These are phyloP conservation scores for Pythium sp. DNA, from an alignment of 352 stramenopile genomes.

Conservation along the genomic window DNA sequence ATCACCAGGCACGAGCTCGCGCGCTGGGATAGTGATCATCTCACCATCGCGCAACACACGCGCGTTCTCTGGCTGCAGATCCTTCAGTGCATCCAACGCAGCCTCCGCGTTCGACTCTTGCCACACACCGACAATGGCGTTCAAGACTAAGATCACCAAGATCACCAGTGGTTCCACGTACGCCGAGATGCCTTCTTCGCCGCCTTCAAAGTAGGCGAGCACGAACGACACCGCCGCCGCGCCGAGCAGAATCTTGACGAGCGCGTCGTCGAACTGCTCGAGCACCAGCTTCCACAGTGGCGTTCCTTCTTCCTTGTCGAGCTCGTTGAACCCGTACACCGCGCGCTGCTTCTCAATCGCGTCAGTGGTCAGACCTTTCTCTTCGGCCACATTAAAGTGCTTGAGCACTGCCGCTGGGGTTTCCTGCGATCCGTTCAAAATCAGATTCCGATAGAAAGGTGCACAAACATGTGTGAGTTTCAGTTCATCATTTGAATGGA, in stretches of 20 bases:
- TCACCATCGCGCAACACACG: constrained; percentile 86
- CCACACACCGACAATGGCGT: constrained; percentile 96
- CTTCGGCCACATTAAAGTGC: constrained; percentile 72
- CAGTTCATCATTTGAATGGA: background rate
- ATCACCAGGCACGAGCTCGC: constrained; percentile 96
- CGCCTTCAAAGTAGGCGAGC: constrained; percentile 91
- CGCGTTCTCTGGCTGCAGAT: constrained; percentile 92
- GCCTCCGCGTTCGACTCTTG: constrained; percentile 94
- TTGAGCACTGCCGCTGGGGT: constrained; percentile 70
- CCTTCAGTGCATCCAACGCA: constrained; percentile 94
- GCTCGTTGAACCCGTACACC: constrained; percentile 80
- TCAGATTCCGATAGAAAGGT: background rate
- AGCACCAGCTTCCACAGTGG: constrained; percentile 94
- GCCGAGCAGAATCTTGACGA: constrained; percentile 98
- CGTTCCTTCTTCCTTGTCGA: constrained; percentile 88
- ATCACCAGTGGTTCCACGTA: constrained; percentile 98
- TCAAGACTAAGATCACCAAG: constrained; percentile 95
- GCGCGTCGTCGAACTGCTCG: constrained; percentile 98
- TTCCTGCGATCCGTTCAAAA: constrained; percentile 26
- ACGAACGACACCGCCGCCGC: constrained; percentile 94
- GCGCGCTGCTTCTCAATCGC: constrained; percentile 59
- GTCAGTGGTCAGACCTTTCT: constrained; percentile 43
- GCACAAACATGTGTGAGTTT: background rate
- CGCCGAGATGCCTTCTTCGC: constrained; percentile 80
- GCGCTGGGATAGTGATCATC: constrained; percentile 81